Evolutionary conservation across 305 asterid species (phyloP).

Genomic region (Ajuga reptans): DNA sequence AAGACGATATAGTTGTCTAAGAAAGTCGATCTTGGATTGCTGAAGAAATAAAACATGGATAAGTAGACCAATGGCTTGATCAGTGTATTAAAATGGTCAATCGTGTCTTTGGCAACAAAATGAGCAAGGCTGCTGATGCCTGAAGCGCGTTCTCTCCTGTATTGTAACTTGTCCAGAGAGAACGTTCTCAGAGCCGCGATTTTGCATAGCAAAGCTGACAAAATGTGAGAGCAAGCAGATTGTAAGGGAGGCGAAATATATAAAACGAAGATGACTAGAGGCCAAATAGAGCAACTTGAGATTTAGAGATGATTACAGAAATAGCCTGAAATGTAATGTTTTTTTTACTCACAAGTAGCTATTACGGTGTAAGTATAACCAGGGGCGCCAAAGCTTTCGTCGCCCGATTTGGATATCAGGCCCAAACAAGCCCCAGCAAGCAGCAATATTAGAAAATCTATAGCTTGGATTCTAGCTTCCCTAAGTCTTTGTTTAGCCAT

Average conservation of each 20-base stretch:
- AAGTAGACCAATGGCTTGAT: constrained; percentile 86
- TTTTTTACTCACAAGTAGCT: constrained; percentile 63
- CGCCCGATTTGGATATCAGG: constrained; percentile 59
- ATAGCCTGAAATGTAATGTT: neutral
- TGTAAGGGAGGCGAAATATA: neutral
- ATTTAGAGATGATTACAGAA: too few species aligned
- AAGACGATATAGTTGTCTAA: constrained; percentile 61
- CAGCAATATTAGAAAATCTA: constrained; percentile 71
- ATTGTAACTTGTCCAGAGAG: constrained; percentile 69
- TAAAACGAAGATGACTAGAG: neutral
- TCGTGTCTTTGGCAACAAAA: constrained; percentile 77
- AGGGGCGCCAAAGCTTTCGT: constrained; percentile 64
- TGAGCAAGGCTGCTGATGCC: constrained; percentile 96
- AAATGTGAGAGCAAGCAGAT: neutral
- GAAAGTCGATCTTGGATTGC: constrained; percentile 81
- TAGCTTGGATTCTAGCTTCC: constrained; percentile 66
- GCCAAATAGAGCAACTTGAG: too few species aligned
- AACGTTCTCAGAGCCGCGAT: constrained; percentile 83
- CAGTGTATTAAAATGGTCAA: constrained; percentile 72
- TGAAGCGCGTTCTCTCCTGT: constrained; percentile 75
- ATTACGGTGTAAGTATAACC: constrained; percentile 83
- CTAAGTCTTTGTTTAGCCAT: constrained; percentile 72
- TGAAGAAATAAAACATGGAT: constrained; percentile 84
- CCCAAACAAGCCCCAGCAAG: constrained; percentile 96
- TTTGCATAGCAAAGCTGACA: constrained; percentile 70